Conservation (phyloP, 2,329 filamentous ascomycete species). For the Ambrosiella cleistominuta region DNA sequence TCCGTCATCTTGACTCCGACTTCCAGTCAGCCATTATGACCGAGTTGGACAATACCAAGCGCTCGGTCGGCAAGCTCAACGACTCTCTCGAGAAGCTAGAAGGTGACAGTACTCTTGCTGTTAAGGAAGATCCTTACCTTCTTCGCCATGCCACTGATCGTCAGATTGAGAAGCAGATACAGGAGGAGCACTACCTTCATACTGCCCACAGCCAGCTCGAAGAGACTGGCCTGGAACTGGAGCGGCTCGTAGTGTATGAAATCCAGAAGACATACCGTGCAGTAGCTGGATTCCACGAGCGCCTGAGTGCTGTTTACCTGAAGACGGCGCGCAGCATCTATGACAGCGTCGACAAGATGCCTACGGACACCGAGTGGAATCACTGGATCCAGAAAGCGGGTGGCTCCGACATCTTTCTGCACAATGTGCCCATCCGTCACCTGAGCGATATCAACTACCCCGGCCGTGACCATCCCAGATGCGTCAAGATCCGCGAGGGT, state of each 20-base stretch:
- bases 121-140: constrained; percentile 85
- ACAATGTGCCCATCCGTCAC: constrained; percentile 58
- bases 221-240: constrained; percentile 80
- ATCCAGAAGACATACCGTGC: constrained; percentile 97
- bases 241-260: constrained; percentile 90
- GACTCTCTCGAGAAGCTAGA: constrained; percentile 67
- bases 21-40: constrained; percentile 96
- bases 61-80: constrained; percentile 62
- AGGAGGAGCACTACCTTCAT: constrained; percentile 95
- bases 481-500: constrained; percentile 73
- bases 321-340: constrained; percentile 65
- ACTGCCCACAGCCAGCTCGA: constrained; percentile 92
- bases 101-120: constrained; percentile 50
- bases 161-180: constrained; percentile 79
- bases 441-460: constrained; percentile 78
- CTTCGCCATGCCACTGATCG: constrained; percentile 72
- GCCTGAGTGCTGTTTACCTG: constrained; percentile 71
- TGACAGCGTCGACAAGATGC: constrained; percentile 74
- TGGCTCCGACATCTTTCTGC: constrained; percentile 76
- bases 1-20: constrained; percentile 80
- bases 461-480: constrained; percentile 65
- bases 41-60: constrained; percentile 73
- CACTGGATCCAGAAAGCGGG: constrained; percentile 50
- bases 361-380: constrained; percentile 83
- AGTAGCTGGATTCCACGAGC: constrained; percentile 76